These are phyloP conservation scores for Nematodospora anomalae DNA, from an alignment of 1,139 yeast genomes.

Conservation along the genomic window DNA sequence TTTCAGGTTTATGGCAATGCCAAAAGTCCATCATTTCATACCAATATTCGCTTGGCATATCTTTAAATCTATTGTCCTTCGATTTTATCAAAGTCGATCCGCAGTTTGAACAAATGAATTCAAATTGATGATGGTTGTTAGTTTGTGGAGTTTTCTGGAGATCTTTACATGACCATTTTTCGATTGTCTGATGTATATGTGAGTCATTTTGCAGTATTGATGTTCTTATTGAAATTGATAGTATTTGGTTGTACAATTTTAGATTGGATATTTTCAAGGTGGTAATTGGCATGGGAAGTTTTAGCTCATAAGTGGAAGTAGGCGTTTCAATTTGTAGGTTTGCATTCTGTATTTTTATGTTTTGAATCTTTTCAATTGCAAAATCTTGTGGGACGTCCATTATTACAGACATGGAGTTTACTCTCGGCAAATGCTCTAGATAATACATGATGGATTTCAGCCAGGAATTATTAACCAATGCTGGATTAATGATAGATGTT, in stretches of 20 bases:
- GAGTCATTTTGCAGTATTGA: slow-evolving; percentile 13
- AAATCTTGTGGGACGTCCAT: slow-evolving; percentile 18
- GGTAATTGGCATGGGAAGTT: slow-evolving; percentile 4
- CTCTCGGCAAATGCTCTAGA: slow-evolving; percentile 42
- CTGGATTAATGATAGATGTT: too few relatives aligned
- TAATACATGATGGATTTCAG: slow-evolving; percentile 25
- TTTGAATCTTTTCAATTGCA: slow-evolving; percentile 1
- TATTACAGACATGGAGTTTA: slow-evolving; percentile 31
- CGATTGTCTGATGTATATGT: slow-evolving; percentile 24
- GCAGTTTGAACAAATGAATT: slow-evolving; percentile 39
- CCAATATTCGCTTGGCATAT: slow-evolving; percentile 94
- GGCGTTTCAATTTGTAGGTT: not conserved
- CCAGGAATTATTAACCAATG: too few relatives aligned
- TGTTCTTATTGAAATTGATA: slow-evolving; percentile 14
- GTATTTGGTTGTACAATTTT: slow-evolving; percentile 9
- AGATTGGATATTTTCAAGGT: slow-evolving; percentile 9
- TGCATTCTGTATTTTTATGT: not conserved
- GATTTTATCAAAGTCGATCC: slow-evolving; percentile 28
- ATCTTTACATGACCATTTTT: slow-evolving; percentile 44
- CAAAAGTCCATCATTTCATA: slow-evolving; percentile 94
- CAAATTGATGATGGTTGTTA: slow-evolving; percentile 26
- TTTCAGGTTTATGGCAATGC: slow-evolving; percentile 93
- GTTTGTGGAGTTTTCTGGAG: slow-evolving; percentile 33
- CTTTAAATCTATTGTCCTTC: slow-evolving; percentile 35
- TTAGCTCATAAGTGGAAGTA: not conserved